These are phyloP conservation scores for Ophiostoma sp. DNA, from an alignment of 2,329 filamentous ascomycete genomes.

Conservation along the genomic window DNA sequence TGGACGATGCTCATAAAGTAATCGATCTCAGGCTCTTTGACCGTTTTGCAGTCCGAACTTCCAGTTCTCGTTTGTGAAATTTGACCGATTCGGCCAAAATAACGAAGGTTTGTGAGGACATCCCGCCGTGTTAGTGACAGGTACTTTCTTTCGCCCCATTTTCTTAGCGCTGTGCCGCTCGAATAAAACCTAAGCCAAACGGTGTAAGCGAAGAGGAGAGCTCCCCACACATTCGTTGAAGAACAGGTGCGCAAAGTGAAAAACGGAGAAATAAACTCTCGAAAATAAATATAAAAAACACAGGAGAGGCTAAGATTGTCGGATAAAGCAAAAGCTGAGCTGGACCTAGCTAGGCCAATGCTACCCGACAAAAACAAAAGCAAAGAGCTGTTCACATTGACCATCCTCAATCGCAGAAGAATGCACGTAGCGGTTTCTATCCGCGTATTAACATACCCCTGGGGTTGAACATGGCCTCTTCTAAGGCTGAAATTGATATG, in stretches of 20 bases:
- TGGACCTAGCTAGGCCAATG: not conserved
- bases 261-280: not conserved
- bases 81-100: not conserved
- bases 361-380: not conserved
- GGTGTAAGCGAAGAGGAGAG: not conserved
- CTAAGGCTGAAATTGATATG: not conserved
- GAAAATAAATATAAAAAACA: not conserved
- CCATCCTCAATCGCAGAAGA: too few species aligned
- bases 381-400: not conserved
- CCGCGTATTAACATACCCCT: not conserved
- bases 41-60: too few species aligned
- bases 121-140: not conserved
- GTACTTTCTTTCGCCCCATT: not conserved
- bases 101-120: not conserved
- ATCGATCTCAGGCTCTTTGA: too few species aligned
- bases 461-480: not conserved
- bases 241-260: not conserved
- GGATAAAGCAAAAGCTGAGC: not conserved
- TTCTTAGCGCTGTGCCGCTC: not conserved
- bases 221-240: conserved; percentile 1
- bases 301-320: not conserved
- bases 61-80: not conserved
- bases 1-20: too few species aligned
- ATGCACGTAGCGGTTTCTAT: not conserved
- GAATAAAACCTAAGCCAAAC: not conserved